Conservation (phyloP, 2,329 filamentous ascomycete genomes). For the Clonostachys sp. region DNA sequence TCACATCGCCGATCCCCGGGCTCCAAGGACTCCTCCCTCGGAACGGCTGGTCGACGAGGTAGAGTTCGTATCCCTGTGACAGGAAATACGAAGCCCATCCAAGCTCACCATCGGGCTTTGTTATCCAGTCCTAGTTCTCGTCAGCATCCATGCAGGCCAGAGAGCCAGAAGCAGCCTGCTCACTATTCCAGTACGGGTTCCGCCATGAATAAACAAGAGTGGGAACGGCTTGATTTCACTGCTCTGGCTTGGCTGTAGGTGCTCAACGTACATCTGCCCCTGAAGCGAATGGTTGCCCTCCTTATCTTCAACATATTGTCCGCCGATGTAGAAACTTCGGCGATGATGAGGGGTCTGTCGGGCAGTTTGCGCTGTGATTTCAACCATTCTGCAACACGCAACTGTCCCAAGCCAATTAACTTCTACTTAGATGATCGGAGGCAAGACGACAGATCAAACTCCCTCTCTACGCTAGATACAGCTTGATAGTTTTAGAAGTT, state of each 20-base stretch:
- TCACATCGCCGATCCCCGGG: slow-evolving; percentile 17
- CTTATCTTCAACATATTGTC: slow-evolving; percentile 21
- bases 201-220: too few species aligned
- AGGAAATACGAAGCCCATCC: slow-evolving; percentile 45
- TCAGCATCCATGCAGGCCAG: slow-evolving; percentile 37
- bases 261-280: slow-evolving; percentile 51
- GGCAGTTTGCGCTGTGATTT: too few species aligned
- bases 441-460: too few species aligned
- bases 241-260: slow-evolving; percentile 31
- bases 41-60: slow-evolving; percentile 29
- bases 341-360: too few species aligned
- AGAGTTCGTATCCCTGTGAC: slow-evolving; percentile 29
- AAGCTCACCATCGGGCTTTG: slow-evolving; percentile 38
- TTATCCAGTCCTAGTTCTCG: slow-evolving; percentile 34
- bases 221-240: too few species aligned
- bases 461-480: too few species aligned
- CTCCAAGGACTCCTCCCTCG: slow-evolving; percentile 38
- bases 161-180: slow-evolving; percentile 40
- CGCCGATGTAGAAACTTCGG: slow-evolving; percentile 26
- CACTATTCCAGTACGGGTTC: slow-evolving; percentile 29
- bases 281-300: slow-evolving; percentile 20
- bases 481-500: too few species aligned
- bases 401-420: too few species aligned
- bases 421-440: too few species aligned
- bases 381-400: too few species aligned